Evolutionary conservation across 768 basidiomycete species (phyloP).

Genomic region (Zangia roseola): DNA sequence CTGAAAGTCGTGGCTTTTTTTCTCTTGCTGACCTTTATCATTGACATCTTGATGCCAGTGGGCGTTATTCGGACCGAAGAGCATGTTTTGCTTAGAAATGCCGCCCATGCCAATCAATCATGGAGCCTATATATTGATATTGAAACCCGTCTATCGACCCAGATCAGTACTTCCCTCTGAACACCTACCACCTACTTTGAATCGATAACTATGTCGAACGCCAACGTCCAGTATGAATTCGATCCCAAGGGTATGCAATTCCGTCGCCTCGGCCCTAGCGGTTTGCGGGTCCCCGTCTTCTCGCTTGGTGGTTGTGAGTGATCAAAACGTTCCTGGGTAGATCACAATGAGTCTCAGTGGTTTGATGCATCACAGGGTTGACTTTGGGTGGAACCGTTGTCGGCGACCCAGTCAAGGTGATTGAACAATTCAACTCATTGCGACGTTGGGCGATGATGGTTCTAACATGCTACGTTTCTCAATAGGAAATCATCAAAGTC

Average conservation of each 20-base stretch:
- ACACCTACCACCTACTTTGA: too few relatives aligned
- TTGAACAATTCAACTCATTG: neutral
- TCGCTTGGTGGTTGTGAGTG: slow-evolving; percentile 49
- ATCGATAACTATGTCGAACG: slow-evolving; percentile 21
- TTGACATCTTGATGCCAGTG: too few relatives aligned
- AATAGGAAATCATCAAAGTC: slow-evolving; percentile 51
- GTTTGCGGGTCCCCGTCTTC: slow-evolving; percentile 51
- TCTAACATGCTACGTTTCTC: neutral
- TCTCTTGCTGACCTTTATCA: too few relatives aligned
- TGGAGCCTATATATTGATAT: too few relatives aligned
- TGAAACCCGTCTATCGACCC: too few relatives aligned
- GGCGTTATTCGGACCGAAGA: too few relatives aligned
- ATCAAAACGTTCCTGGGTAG: neutral
- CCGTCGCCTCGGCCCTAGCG: slow-evolving; percentile 44
- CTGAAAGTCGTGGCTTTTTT: too few relatives aligned
- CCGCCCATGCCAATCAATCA: too few relatives aligned
- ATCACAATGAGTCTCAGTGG: neutral
- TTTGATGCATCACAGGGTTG: slow-evolving; percentile 31
- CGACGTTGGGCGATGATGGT: too few relatives aligned
- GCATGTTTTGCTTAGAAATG: too few relatives aligned
- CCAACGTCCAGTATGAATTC: slow-evolving; percentile 30
- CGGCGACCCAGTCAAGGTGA: slow-evolving; percentile 54
- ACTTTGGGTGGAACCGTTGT: slow-evolving; percentile 47
- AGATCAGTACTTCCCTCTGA: too few relatives aligned
- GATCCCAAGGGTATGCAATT: slow-evolving; percentile 40